Conservation (phyloP, 2,329 filamentous ascomycete species). For the Zymoseptoria pseudotritici region DNA sequence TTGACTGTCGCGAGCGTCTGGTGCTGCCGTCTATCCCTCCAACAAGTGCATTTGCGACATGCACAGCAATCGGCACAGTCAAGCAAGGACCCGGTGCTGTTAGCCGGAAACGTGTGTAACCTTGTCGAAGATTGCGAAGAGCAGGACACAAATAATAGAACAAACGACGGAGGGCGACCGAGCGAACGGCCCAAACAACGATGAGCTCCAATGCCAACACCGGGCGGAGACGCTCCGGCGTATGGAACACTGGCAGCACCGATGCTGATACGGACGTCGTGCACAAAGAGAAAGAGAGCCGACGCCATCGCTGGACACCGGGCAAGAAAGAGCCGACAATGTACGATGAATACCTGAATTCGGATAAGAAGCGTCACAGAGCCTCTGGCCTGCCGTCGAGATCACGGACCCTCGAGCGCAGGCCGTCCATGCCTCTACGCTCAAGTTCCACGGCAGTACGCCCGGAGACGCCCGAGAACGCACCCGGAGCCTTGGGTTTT, state of each 20-base stretch:
- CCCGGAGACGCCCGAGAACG: slow-evolving; percentile 57
- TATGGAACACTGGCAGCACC: slow-evolving; percentile 9
- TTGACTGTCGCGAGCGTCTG: neutral
- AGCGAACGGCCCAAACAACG: neutral
- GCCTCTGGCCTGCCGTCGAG: slow-evolving; percentile 6
- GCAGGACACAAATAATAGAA: neutral
- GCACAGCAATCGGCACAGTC: neutral
- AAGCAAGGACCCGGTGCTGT: neutral
- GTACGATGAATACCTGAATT: slow-evolving; percentile 28
- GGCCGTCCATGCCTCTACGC: slow-evolving; percentile 17
- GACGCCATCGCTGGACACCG: slow-evolving; percentile 12
- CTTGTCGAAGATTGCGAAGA: neutral
- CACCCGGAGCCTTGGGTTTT: slow-evolving; percentile 7
- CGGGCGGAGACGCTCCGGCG: slow-evolving; percentile 15
- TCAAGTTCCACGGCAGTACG: slow-evolving; percentile 37
- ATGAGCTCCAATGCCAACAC: slow-evolving; percentile 1
- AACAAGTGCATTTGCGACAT: neutral
- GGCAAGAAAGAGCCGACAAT: slow-evolving; percentile 25
- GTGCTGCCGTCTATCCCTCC: neutral
- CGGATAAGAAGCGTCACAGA: slow-evolving; percentile 11
- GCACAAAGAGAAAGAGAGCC: slow-evolving; percentile 8
- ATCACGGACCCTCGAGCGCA: slow-evolving; percentile 9
- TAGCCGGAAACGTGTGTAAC: neutral
- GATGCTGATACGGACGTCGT: slow-evolving; percentile 7
- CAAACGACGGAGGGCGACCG: neutral